Evolutionary conservation across 345 rosid species (phyloP), one percentile per base, ranked within the genome.

Genomic region (Dimocarpus longan): DNA sequence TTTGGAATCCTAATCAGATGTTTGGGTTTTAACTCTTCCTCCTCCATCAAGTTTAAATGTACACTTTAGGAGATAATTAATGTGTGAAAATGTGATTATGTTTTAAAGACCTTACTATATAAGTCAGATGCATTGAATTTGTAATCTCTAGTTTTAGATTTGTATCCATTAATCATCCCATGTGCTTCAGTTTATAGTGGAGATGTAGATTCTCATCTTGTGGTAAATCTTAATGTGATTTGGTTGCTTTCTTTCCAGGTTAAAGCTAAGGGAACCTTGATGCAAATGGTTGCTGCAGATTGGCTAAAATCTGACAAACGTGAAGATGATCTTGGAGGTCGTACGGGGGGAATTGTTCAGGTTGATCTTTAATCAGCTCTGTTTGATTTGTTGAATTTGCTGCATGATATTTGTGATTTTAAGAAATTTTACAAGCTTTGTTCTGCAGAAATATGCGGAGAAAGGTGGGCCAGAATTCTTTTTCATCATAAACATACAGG

Each of bases 281-380:
- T 93, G 98, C 91, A 91, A 85, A 93, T 93, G 98, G 94, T 95
- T 76, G 98, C 93, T 73, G 98, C 98, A 77, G 98, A 93, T 88
- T 95, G 98, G 98, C 77, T 89, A 57, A 93, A 86, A 82, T 93
- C 98, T 81, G 90, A 92, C 88, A 95, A 92, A 81, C 87, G 93
- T 71, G 98, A 95, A 79, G 98, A 95, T 91, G 97, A 92, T 83
- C 89, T 95, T 43, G 97, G 93, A 42, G 87, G 92, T 59, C 95
- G 97, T 78, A 90, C 95, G 24, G 98, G 90, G 78, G 91, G 98
- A 86, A 89, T 93, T 75, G 98, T 95, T 85, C 98, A 93, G 98
- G 95, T 91, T 63, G 73, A 82, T 37, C 70, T 81, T 63, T 75
- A 46, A 62, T 68, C 11, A 68, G 65, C 3, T 60, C 13, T 60